Base-by-base conservation (phyloP, 345 rosid species). In the Hypericum perforatum region DNA sequence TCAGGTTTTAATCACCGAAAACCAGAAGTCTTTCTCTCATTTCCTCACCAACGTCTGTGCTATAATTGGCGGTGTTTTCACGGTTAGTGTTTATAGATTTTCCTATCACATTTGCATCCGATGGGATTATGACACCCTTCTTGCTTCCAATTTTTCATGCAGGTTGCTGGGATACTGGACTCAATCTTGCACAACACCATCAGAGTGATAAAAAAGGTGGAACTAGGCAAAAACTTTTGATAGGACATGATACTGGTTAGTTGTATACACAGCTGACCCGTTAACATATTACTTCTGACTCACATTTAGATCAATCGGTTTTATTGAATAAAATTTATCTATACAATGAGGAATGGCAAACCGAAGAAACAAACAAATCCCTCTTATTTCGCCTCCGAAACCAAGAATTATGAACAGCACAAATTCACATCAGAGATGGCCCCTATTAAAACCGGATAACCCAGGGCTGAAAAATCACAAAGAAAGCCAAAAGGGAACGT, bases 101-200 rank as follows among this genome's bases (percentile, higher is more conserved):
- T 22, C 32, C 32, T 22, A 22, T 6, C 7, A 22, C 39, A 40
- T 16, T 7, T 38, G n/a, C 36, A 7, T 10, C 7, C 2, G 43
- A 37, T 43, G 11, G 14, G n/a, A 13, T 58, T 50, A 52, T 64
- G n/a, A 52, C 16, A 56, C 15, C n/a, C 38, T 39, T 11, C 11
- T 13, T 37, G 12, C 65, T n/a, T 50, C 45, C 9, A 40, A 63
- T 52, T 52, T 22, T 22, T 22, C 32, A 22, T 4, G 32, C 85
- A 89, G 99, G 99, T 94, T 45, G 95, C 97, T 32, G 97, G 99
- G 57, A 86, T 94, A 63, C 37, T 94, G 84, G 99, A 94, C 71
- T 77, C 97, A 37, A 49, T 86, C 67, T 69, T 84, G 37, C 85
- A 94, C 74, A 79, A 84, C 68, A 84, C 99, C 32, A 51, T 94